Evolutionary conservation across 805 yeast species (phyloP).

Genomic region (Starmerella vitae): DNA sequence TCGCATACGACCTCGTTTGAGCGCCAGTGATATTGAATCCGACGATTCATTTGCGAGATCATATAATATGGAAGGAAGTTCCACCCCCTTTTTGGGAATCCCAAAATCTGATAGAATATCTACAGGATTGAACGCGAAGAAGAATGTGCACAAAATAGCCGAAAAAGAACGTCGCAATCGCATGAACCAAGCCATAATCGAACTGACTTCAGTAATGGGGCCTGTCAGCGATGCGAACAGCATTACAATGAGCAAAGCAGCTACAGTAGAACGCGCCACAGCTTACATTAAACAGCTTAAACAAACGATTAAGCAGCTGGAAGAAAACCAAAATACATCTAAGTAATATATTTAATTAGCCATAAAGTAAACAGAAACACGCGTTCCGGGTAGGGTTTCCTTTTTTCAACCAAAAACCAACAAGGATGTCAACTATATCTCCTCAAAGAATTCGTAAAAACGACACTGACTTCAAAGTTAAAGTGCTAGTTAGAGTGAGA

Average conservation of each 20-base stretch:
- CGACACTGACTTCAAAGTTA: conserved; percentile 24
- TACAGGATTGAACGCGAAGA: conserved; percentile 35
- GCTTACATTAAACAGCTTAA: conserved; percentile 44
- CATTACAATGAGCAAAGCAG: conserved; percentile 52
- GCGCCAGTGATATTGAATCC: conserved; percentile 10
- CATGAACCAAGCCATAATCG: conserved; percentile 75
- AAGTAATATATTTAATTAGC: too few species aligned
- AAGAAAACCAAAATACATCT: too few species aligned
- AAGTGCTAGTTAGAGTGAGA: conserved; percentile 31
- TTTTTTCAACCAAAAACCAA: not conserved
- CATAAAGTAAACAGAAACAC: not conserved
- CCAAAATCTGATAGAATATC: conserved; percentile 31
- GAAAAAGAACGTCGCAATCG: conserved; percentile 94
- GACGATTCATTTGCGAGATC: conserved; percentile 29
- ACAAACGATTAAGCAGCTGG: conserved; percentile 25
- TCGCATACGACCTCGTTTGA: conserved; percentile 14
- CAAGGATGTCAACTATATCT: not conserved
- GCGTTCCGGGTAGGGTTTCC: not conserved
- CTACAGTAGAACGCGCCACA: conserved; percentile 84
- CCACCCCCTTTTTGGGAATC: conserved; percentile 31
- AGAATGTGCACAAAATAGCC: conserved; percentile 75
- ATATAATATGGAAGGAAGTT: too few species aligned
- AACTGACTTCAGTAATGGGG: conserved; percentile 56
- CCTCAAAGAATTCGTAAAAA: not conserved
- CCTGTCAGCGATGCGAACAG: conserved; percentile 26